Evolutionary conservation across 805 yeast genomes (phyloP).

Genomic region (Komagataella pastoris): DNA sequence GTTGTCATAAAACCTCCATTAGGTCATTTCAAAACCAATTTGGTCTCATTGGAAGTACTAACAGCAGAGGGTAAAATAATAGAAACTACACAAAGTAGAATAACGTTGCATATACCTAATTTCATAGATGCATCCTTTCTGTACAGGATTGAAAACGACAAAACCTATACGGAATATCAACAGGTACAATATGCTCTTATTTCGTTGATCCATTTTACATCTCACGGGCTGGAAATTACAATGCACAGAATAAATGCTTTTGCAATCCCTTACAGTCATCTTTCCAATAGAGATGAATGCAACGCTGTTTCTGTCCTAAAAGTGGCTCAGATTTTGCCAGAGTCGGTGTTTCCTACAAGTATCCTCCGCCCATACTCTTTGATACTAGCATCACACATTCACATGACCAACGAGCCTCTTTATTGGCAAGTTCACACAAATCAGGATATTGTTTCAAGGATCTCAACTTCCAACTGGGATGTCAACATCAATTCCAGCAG

Average conservation of each 20-base stretch:
- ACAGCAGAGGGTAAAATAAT: not conserved
- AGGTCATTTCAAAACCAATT: not conserved
- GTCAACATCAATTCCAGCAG: not conserved
- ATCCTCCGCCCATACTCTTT: not conserved
- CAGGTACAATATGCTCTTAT: not conserved
- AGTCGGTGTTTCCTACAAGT: not conserved
- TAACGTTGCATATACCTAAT: slow-evolving; percentile 1
- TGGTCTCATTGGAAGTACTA: not conserved
- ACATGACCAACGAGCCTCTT: not conserved
- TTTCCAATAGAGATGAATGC: not conserved
- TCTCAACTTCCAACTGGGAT: not conserved
- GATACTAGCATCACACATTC: not conserved
- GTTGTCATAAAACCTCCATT: not conserved
- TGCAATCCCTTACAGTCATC: not conserved
- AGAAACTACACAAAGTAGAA: not conserved
- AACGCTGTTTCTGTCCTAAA: not conserved
- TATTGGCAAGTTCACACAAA: not conserved
- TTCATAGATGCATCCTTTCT: not conserved
- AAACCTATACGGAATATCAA: not conserved
- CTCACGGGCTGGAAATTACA: not conserved
- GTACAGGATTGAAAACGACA: no score
- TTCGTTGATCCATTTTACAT: not conserved
- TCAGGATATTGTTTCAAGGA: not conserved
- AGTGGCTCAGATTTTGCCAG: not conserved
- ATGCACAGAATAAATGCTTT: not conserved